A percentile compares a stretch with the other conserved stretches of the same genome.
Evolutionary conservation across 495 filamentous ascomycete genomes (phyloP).

Genomic region (Xylaria cubensis): DNA sequence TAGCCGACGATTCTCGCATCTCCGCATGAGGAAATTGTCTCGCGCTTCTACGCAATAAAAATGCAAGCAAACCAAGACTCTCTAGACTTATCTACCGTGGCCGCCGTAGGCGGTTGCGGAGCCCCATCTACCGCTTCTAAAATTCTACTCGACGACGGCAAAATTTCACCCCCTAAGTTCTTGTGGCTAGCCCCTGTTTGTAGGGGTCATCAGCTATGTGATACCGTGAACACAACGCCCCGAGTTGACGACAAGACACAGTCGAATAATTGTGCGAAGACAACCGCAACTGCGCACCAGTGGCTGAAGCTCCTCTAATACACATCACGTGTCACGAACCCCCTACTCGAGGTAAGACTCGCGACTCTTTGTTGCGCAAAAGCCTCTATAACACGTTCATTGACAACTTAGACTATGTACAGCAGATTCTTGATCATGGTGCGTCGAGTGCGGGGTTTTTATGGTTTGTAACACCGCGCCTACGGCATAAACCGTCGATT

Average conservation of each 20-base stretch:
- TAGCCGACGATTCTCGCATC: neutral
- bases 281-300: neutral
- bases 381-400: neutral
- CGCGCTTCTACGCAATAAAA: neutral
- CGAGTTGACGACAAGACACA: neutral
- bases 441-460: neutral
- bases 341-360: neutral
- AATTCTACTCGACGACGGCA: too few species aligned
- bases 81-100: neutral
- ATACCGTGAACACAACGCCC: neutral
- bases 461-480: neutral
- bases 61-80: neutral
- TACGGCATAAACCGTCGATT: neutral
- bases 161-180: neutral
- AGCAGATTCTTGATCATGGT: neutral
- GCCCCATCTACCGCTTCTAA: neutral
- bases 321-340: neutral
- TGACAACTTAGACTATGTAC: neutral
- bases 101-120: neutral
- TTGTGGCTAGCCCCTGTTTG: neutral
- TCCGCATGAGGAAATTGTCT: neutral
- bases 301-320: neutral
- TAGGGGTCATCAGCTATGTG: neutral
- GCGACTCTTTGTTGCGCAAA: neutral
- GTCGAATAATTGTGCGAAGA: neutral